Evolutionary conservation across 495 filamentous ascomycete genomes (phyloP).

Genomic region (Talaromyces trachyspermus): DNA sequence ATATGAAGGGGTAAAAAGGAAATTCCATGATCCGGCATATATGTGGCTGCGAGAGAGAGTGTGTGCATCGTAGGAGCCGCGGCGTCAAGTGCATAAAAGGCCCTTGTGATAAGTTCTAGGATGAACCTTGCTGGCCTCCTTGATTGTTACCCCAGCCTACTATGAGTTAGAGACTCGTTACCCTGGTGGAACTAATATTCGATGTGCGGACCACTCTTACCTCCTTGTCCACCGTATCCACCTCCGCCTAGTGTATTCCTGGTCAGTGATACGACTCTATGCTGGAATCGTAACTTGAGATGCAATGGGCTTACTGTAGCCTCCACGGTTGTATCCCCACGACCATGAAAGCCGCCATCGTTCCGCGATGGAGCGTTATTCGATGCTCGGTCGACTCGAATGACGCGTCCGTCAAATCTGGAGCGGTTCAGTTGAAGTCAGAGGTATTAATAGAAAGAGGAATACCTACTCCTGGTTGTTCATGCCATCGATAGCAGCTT

Average conservation of each 20-base stretch:
- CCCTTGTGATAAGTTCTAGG: no score
- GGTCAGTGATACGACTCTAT: conserved; percentile 9
- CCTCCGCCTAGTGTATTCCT: conserved; percentile 11
- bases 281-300: not conserved
- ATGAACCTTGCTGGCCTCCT: no score
- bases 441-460: no score
- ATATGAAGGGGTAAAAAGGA: not conserved
- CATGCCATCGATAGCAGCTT: conserved; percentile 73
- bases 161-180: not conserved
- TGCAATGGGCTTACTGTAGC: conserved; percentile 8
- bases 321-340: conserved; percentile 29
- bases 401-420: conserved; percentile 92
- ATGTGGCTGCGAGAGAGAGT: no score
- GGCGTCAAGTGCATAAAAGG: no score
- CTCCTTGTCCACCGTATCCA: conserved; percentile 26
- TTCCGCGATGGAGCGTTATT: conserved; percentile 52
- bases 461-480: conserved; percentile 92
- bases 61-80: not conserved
- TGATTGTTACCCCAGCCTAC: no score
- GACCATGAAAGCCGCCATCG: conserved; percentile 40
- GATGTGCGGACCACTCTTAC: conserved; percentile 3
- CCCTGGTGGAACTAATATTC: not conserved
- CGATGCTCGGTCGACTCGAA: conserved; percentile 94
- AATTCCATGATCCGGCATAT: no score
- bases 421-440: conserved; percentile 10